A percentile compares a stretch with the other conserved stretches of the same genome.
Conservation (phyloP, 352 stramenopile species). For the Phytophthora pini region DNA sequence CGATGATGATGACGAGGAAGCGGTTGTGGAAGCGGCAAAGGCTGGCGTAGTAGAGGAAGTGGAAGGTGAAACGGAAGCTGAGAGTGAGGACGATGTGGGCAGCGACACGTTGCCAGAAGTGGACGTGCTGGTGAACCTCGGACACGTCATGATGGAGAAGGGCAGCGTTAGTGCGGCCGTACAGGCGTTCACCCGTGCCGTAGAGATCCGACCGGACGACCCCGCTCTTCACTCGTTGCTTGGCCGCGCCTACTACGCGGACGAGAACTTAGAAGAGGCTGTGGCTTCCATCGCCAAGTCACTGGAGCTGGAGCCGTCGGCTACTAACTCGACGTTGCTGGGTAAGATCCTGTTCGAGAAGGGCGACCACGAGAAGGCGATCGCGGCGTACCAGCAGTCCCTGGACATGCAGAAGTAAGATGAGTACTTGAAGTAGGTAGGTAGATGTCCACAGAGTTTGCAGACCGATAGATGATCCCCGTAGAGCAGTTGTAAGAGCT, state of each 20-base stretch:
- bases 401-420: constrained; percentile 72
- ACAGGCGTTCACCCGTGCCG: constrained; percentile 82
- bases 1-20: constrained; percentile 43
- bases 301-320: constrained; percentile 76
- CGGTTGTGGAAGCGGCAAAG: constrained; percentile 33
- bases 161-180: constrained; percentile 77
- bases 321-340: constrained; percentile 83
- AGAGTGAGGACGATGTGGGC: constrained; percentile 67
- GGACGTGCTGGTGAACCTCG: constrained; percentile 82
- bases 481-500: constrained; percentile 22
- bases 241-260: constrained; percentile 83
- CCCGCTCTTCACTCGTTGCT: constrained; percentile 80
- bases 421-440: constrained; percentile 25
- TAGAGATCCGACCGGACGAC: constrained; percentile 82
- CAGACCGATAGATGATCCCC: constrained; percentile 32
- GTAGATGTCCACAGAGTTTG: constrained; percentile 32
- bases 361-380: constrained; percentile 86
- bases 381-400: constrained; percentile 86
- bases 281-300: constrained; percentile 68
- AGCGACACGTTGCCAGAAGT: constrained; percentile 81
- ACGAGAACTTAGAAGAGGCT: constrained; percentile 84
- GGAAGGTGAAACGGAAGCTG: constrained; percentile 33
- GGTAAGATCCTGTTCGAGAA: constrained; percentile 91
- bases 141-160: constrained; percentile 85
- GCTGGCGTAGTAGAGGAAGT: constrained; percentile 13